Conservation (phyloP, 2,329 filamentous ascomycete genomes). For the Juglanconis sp. region DNA sequence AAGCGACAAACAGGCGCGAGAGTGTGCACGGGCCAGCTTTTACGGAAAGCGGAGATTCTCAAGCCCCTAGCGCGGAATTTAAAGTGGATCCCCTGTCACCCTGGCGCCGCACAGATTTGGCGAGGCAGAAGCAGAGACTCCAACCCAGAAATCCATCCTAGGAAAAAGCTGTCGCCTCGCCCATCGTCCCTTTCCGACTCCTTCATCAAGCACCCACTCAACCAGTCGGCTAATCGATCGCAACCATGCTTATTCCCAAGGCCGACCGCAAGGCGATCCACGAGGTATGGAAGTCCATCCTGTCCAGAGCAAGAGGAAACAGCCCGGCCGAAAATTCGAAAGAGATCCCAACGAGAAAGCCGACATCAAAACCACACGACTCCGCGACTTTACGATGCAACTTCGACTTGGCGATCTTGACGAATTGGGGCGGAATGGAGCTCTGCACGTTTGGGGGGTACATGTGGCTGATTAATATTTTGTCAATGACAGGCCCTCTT, state of each 20-base stretch:
- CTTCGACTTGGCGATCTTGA: background rate
- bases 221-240: slow-evolving; percentile 46
- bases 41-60: slow-evolving; percentile 4
- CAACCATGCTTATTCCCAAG: slow-evolving; percentile 97
- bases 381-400: slow-evolving; percentile 2
- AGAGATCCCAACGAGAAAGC: slow-evolving; percentile 6
- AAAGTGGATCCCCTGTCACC: slow-evolving; percentile 1
- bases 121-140: slow-evolving; percentile 1
- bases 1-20: too few relatives aligned
- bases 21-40: background rate
- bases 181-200: slow-evolving; percentile 26
- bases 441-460: background rate
- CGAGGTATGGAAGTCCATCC: slow-evolving; percentile 51
- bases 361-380: slow-evolving; percentile 5
- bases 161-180: slow-evolving; percentile 15
- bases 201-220: slow-evolving; percentile 44
- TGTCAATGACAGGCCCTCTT: slow-evolving; percentile 63
- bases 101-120: slow-evolving; percentile 17
- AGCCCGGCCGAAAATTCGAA: slow-evolving; percentile 6
- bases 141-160: slow-evolving; percentile 14
- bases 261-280: slow-evolving; percentile 99
- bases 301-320: background rate
- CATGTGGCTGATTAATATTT: slow-evolving; percentile 25
- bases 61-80: slow-evolving; percentile 1
- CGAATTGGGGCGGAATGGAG: background rate